Base-by-base conservation (phyloP, 108 stramenopile species). In the Tribonema minus region DNA sequence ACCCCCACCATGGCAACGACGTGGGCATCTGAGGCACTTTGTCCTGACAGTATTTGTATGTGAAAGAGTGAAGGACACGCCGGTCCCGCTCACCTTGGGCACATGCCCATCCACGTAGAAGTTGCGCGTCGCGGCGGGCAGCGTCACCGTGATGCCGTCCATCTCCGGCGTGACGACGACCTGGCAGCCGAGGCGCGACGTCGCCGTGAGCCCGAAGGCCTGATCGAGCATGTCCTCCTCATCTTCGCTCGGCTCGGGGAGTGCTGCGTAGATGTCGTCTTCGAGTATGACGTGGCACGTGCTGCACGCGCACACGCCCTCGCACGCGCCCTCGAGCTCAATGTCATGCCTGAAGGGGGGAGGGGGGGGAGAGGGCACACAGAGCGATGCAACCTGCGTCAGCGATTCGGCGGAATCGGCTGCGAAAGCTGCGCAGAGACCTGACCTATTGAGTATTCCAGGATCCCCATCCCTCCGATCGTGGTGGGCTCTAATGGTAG, bases 71-170 rank as follows among this genome's bases (percentile, higher is more conserved):
- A n/a, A n/a, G n/a, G n/a, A n/a, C n/a, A n/a, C n/a, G n/a, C n/a
- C n/a, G n/a, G n/a, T n/a, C n/a, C n/a, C n/a, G n/a, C n/a, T n/a
- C n/a, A n/a, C n/a, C n/a, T n/a, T 87, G 1, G 98, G 98, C 5
- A 93, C 92, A 79, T 99, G 98, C 9, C 98, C 98, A 88, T 99
- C 98, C 0, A 99, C 97, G 75, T 98, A 98, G 79, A 96, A 96
- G 85, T 96, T 97, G 41, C 95, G 86, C 23, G 94, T 96, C 31
- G 95, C 95, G 7, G 84, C 74, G 1, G 98, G 98, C 71, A 97
- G 89, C 66, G 86, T 84, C 41, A 99, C 83, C 38, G 73, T 89
- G n/a, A 89, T 83, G n/a, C 96, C 96, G 15, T 96, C 95, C 92
- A 97, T 91, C 32, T 87, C 88, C 64, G 91, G 80, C 3, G 81